Percentiles rank a stretch among this genome's conserved stretches.
Evolutionary conservation across 2,329 filamentous ascomycete genomes (phyloP).

Genomic region (Curvularia sp.): DNA sequence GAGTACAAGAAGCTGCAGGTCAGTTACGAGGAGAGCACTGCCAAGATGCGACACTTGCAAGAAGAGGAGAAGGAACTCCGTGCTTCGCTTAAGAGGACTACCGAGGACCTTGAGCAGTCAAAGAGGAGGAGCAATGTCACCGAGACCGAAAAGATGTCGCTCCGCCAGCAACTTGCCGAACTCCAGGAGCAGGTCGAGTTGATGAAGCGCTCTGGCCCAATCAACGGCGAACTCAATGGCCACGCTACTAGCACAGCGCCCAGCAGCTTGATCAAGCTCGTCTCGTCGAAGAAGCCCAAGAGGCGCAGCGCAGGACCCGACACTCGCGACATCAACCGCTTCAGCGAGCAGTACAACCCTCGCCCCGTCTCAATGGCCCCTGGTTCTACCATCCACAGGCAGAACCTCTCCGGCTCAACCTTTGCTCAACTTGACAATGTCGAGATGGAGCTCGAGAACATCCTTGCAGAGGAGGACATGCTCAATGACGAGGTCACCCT

Average conservation of each 20-base stretch:
- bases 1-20: constrained; percentile 92
- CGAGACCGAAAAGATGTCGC: constrained; percentile 83
- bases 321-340: constrained; percentile 83
- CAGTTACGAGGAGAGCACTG: constrained; percentile 87
- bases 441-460: constrained; percentile 90
- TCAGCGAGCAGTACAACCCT: constrained; percentile 91
- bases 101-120: constrained; percentile 79
- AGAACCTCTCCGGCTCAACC: constrained; percentile 75
- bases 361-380: constrained; percentile 96
- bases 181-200: constrained; percentile 91
- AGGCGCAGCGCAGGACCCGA: constrained; percentile 89
- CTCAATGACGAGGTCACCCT: constrained; percentile 97
- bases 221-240: constrained; percentile 76
- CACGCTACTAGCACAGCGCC: constrained; percentile 54
- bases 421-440: constrained; percentile 89
- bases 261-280: constrained; percentile 91
- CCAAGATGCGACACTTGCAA: constrained; percentile 91
- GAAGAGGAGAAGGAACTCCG: constrained; percentile 89
- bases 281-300: constrained; percentile 97
- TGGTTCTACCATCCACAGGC: constrained; percentile 67
- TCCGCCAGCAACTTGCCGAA: constrained; percentile 87
- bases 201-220: constrained; percentile 77
- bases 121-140: constrained; percentile 76
- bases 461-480: constrained; percentile 93
- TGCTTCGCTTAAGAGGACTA: constrained; percentile 81